Conservation (phyloP, 2,329 filamentous ascomycete genomes). For the Fusarium goolgardi region DNA sequence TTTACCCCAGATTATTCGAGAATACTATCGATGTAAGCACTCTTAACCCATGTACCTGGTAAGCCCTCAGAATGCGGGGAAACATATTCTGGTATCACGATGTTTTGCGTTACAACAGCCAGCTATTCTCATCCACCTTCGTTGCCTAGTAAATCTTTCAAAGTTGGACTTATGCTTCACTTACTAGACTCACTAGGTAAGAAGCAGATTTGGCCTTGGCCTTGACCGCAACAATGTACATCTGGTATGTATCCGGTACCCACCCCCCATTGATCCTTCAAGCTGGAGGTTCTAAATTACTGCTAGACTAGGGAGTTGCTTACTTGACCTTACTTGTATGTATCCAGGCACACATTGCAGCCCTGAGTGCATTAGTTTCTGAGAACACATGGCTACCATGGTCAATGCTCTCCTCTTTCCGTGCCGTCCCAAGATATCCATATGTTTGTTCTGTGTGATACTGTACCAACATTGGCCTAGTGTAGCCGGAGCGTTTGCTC, state of each 20-base stretch:
- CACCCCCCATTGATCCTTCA: neutral
- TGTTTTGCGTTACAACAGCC: neutral
- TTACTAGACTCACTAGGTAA: neutral
- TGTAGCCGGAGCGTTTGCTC: slow-evolving; percentile 5
- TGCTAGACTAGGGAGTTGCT: neutral
- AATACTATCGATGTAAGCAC: slow-evolving; percentile 9
- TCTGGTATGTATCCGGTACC: neutral
- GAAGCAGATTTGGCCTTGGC: neutral
- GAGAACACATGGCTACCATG: slow-evolving; percentile 13
- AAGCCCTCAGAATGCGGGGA: slow-evolving; percentile 19
- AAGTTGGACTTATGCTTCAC: neutral
- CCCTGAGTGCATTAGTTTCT: neutral
- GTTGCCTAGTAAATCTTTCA: neutral
- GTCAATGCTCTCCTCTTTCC: slow-evolving; percentile 10
- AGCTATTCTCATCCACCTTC: neutral
- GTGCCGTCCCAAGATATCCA: slow-evolving; percentile 8
- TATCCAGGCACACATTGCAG: neutral
- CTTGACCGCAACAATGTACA: slow-evolving; percentile 1
- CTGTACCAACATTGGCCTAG: slow-evolving; percentile 4
- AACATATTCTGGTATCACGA: slow-evolving; percentile 20
- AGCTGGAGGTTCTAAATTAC: neutral
- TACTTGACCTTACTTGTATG: neutral
- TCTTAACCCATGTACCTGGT: neutral
- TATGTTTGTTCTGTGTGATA: neutral
- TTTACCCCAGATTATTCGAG: slow-evolving; percentile 42